Conservation (phyloP, 192 early-diverging fungal species). For the Coemansia sp. region DNA sequence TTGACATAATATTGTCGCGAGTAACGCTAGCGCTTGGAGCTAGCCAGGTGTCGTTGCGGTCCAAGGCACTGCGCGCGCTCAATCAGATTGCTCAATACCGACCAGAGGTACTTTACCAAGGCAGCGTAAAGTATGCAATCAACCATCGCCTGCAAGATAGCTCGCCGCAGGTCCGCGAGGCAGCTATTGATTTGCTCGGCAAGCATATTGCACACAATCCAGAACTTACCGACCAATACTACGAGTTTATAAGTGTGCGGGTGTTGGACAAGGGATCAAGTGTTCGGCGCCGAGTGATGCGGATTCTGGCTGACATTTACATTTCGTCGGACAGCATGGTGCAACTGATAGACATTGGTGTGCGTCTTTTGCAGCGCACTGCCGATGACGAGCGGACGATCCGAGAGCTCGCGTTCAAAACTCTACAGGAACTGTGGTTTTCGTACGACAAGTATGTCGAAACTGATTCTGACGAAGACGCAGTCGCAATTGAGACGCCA, state of each 20-base stretch:
- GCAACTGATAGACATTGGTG: conserved; percentile 66
- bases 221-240: conserved; percentile 71
- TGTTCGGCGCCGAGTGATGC: conserved; percentile 86
- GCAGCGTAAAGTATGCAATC: conserved; percentile 68
- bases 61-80: conserved; percentile 78
- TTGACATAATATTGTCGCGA: conserved; percentile 67
- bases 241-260: conserved; percentile 74
- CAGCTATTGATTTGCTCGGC: conserved; percentile 84
- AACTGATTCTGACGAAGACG: conserved; percentile 31
- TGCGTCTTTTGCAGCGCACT: conserved; percentile 68
- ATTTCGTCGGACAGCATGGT: conserved; percentile 43
- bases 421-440: conserved; percentile 74
- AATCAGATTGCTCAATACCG: conserved; percentile 71
- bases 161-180: conserved; percentile 85
- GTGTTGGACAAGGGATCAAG: conserved; percentile 83
- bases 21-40: conserved; percentile 66
- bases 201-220: conserved; percentile 71
- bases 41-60: conserved; percentile 67
- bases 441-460: conserved; percentile 41
- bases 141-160: conserved; percentile 75
- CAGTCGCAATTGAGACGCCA: conserved; percentile 4
- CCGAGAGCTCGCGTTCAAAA: conserved; percentile 69
- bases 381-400: conserved; percentile 65
- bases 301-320: conserved; percentile 76
- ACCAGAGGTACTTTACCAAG: conserved; percentile 62